Conservation (phyloP, 164 flowering plant species). For the Vitis cinerea region DNA sequence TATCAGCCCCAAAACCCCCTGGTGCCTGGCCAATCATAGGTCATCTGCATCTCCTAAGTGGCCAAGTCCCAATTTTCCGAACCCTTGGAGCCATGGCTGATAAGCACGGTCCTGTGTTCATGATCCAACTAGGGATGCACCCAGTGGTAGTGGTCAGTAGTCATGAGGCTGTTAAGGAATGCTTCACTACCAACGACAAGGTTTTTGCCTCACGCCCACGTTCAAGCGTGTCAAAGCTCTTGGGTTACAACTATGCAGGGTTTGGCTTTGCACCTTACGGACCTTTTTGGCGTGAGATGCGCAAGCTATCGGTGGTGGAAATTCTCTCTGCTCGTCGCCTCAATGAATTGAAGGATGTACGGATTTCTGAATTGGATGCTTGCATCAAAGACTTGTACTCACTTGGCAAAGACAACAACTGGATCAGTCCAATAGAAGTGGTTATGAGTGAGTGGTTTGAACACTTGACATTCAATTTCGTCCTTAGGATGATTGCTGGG, state of each 20-base stretch:
- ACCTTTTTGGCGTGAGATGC: constrained; percentile 8
- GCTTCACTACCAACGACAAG: too few species aligned
- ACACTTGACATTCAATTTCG: too few species aligned
- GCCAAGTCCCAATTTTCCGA: background rate
- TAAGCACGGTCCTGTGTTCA: constrained; percentile 6
- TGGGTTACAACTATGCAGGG: constrained; percentile 5
- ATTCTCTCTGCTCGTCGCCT: too few species aligned
- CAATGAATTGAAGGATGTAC: too few species aligned
- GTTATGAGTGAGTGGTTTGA: too few species aligned
- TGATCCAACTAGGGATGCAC: constrained; percentile 1
- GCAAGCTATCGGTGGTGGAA: too few species aligned
- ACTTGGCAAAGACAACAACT: too few species aligned
- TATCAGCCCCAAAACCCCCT: background rate
- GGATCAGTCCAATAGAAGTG: too few species aligned
- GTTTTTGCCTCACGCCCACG: too few species aligned
- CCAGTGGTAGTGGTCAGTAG: background rate
- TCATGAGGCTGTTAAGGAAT: background rate
- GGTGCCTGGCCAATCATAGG: constrained; percentile 11
- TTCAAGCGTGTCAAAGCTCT: background rate
- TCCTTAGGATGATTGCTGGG: too few species aligned
- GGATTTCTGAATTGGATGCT: too few species aligned
- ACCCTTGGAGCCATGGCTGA: constrained; percentile 1
- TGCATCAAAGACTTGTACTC: too few species aligned
- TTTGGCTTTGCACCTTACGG: constrained; percentile 5
- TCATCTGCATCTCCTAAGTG: constrained; percentile 2